phyloP scores from a whole-genome alignment of 768 basidiomycete genomes.

The Termitomyces sp. region DNA sequence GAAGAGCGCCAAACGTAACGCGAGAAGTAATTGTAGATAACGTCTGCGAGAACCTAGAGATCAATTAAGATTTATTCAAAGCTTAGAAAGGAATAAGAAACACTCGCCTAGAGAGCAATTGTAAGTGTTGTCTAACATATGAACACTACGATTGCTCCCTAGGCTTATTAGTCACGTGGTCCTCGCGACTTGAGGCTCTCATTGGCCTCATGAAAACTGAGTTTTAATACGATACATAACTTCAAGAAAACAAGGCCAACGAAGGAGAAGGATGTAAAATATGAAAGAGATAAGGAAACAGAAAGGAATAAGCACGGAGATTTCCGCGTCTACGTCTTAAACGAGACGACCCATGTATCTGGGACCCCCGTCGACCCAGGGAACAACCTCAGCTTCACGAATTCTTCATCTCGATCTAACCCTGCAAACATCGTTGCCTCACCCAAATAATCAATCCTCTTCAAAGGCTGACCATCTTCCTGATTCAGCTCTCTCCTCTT shows the following conservation, averaged over 20 bases:
- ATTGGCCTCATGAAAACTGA: too few species aligned
- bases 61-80: too few species aligned
- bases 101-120: too few species aligned
- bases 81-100: too few species aligned
- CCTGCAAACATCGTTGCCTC: slow-evolving; percentile 56
- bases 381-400: slow-evolving; percentile 42
- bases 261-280: not conserved
- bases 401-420: slow-evolving; percentile 55
- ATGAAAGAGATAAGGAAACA: not conserved
- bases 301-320: not conserved
- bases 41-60: too few species aligned
- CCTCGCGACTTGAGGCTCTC: too few species aligned
- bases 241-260: not conserved
- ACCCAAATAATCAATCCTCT: slow-evolving; percentile 63
- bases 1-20: too few species aligned
- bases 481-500: slow-evolving; percentile 35
- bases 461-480: slow-evolving; percentile 32
- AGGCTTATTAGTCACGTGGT: too few species aligned
- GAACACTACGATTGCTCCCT: too few species aligned
- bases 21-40: too few species aligned
- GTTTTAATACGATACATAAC: too few species aligned
- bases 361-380: slow-evolving; percentile 35
- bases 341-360: slow-evolving; percentile 60
- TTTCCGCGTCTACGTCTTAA: slow-evolving; percentile 20
- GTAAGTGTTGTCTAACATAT: too few species aligned